A percentile compares a stretch with the other conserved stretches of the same genome.
Evolutionary conservation across 495 filamentous ascomycete species (phyloP).

Genomic region (Alectoria sarmentosa): DNA sequence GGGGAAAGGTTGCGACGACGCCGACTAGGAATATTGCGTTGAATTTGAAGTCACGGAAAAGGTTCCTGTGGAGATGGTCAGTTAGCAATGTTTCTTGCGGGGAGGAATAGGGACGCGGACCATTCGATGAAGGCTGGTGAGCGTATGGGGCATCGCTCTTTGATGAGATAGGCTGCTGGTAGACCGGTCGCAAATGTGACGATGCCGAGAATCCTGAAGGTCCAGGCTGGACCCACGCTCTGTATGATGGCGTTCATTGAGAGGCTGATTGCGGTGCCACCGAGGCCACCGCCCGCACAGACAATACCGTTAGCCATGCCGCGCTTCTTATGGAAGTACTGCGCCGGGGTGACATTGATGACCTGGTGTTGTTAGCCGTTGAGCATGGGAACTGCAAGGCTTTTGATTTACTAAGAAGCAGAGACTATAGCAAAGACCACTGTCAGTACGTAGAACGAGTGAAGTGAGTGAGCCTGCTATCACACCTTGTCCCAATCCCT

Average conservation of each 20-base stretch:
- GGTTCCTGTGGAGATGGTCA: not conserved
- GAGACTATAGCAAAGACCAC: not conserved
- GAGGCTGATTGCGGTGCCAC: conserved; percentile 45
- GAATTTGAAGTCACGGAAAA: conserved; percentile 37
- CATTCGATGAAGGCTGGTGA: conserved; percentile 44
- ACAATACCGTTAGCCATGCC: conserved; percentile 53
- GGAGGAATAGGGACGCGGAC: conserved; percentile 21
- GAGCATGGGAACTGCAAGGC: not conserved
- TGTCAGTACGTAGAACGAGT: not conserved
- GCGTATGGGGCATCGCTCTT: conserved; percentile 43
- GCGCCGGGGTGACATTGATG: conserved; percentile 35
- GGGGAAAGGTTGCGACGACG: conserved; percentile 53
- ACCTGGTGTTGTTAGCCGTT: not conserved
- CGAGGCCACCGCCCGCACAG: conserved; percentile 47
- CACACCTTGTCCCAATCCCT: conserved; percentile 37
- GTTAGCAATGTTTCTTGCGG: not conserved
- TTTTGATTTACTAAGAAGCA: not conserved
- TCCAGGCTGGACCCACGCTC: conserved; percentile 45
- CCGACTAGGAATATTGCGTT: conserved; percentile 45
- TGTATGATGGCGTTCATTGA: conserved; percentile 41
- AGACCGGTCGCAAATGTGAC: conserved; percentile 43
- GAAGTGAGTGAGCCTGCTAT: not conserved
- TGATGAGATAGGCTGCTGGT: conserved; percentile 51
- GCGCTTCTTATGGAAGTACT: conserved; percentile 48
- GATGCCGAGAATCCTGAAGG: conserved; percentile 46